Conservation (phyloP, 2,329 filamentous ascomycete genomes). For the Sporothrix brunneoviolacea region DNA sequence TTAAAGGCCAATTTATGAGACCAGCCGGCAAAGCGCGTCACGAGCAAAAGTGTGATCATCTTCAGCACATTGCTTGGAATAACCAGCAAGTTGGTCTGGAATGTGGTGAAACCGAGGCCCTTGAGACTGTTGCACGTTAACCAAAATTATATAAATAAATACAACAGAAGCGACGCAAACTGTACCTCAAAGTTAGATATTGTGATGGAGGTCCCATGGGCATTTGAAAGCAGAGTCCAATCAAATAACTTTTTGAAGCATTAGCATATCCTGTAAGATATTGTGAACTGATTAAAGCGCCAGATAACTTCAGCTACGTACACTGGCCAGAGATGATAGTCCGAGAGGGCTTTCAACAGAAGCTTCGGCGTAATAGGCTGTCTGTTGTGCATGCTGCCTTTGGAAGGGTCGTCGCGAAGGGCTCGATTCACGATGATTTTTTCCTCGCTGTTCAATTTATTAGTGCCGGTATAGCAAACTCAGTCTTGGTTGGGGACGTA, state of each 20-base stretch:
- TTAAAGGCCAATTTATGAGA: slow-evolving; percentile 44
- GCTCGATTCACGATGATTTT: slow-evolving; percentile 55
- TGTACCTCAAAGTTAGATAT: slow-evolving; percentile 31
- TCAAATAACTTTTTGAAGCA: too few relatives aligned
- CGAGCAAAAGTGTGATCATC: slow-evolving; percentile 30
- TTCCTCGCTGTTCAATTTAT: slow-evolving; percentile 37
- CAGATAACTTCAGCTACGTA: too few relatives aligned
- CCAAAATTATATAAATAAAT: too few relatives aligned
- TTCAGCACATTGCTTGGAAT: slow-evolving; percentile 44
- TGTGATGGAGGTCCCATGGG: slow-evolving; percentile 41
- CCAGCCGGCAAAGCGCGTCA: slow-evolving; percentile 36
- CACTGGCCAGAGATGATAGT: slow-evolving; percentile 19
- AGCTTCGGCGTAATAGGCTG: slow-evolving; percentile 44
- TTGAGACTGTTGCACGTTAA: too few relatives aligned
- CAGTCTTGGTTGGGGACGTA: slow-evolving; percentile 43
- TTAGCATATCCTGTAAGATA: too few relatives aligned
- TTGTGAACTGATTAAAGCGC: too few relatives aligned
- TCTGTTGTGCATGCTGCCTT: slow-evolving; percentile 55
- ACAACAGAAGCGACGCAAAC: too few relatives aligned
- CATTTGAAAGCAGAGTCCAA: slow-evolving; percentile 48
- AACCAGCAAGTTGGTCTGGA: slow-evolving; percentile 56
- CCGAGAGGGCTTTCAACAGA: slow-evolving; percentile 46
- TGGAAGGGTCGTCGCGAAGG: slow-evolving; percentile 52
- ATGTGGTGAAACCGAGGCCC: slow-evolving; percentile 50
- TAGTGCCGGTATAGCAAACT: too few relatives aligned